Evolutionary conservation across 352 stramenopile genomes (phyloP).

Genomic region (Phytophthora citrophthora): DNA sequence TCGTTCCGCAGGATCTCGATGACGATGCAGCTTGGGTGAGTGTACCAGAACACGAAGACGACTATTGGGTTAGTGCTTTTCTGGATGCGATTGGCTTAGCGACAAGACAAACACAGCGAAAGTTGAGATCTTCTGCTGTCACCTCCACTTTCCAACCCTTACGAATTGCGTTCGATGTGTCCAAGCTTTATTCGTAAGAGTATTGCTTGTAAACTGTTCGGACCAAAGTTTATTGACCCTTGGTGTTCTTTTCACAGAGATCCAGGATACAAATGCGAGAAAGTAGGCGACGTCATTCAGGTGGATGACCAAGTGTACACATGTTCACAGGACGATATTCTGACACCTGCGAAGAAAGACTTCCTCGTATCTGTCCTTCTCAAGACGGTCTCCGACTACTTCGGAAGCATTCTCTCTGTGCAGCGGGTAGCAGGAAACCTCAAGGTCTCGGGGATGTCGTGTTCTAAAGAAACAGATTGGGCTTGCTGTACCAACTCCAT

Average conservation of each 20-base stretch:
- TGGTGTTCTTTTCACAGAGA: slow-evolving; percentile 37
- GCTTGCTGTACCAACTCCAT: slow-evolving; percentile 69
- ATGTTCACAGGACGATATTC: slow-evolving; percentile 58
- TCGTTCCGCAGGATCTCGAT: slow-evolving; percentile 36
- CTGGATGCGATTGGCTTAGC: slow-evolving; percentile 49
- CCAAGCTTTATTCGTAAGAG: slow-evolving; percentile 65
- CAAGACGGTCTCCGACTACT: slow-evolving; percentile 68
- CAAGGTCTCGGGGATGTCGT: slow-evolving; percentile 61
- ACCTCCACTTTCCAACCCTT: slow-evolving; percentile 63
- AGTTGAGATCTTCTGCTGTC: slow-evolving; percentile 30
- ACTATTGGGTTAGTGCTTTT: slow-evolving; percentile 42
- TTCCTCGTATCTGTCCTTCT: slow-evolving; percentile 75
- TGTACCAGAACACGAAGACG: slow-evolving; percentile 4
- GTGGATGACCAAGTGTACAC: slow-evolving; percentile 58
- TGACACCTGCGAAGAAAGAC: slow-evolving; percentile 71
- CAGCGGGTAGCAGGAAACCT: slow-evolving; percentile 74
- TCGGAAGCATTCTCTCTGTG: slow-evolving; percentile 66
- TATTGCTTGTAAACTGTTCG: neutral
- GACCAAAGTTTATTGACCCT: neutral
- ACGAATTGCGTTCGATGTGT: slow-evolving; percentile 81
- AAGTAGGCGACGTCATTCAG: slow-evolving; percentile 53
- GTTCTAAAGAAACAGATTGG: slow-evolving; percentile 50
- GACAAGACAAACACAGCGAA: slow-evolving; percentile 26
- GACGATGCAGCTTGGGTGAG: neutral
- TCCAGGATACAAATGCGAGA: slow-evolving; percentile 63